These are phyloP conservation scores for Agrocybe praecox DNA, from an alignment of 768 basidiomycete species.

Conservation along the genomic window DNA sequence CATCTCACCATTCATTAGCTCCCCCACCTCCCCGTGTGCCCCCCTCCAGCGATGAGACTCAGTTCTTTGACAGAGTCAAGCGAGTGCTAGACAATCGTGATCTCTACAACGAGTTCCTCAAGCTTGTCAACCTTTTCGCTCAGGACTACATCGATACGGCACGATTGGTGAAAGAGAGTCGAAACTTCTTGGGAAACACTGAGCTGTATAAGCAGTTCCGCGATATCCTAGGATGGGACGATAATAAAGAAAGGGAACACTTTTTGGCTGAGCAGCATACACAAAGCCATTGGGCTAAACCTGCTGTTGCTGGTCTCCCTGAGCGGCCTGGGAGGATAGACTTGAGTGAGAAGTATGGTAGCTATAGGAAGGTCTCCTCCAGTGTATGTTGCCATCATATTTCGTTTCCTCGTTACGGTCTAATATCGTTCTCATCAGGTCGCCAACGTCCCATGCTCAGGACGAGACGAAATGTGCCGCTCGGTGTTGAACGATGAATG, in stretches of 20 bases:
- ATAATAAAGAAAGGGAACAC: constrained; percentile 61
- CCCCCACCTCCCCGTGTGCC: constrained; percentile 28
- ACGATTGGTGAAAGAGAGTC: constrained; percentile 78
- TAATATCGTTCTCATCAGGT: constrained; percentile 53
- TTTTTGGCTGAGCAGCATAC: constrained; percentile 49
- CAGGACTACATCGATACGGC: constrained; percentile 91
- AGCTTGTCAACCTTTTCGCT: constrained; percentile 91
- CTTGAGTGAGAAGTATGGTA: constrained; percentile 75
- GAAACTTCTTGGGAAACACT: constrained; percentile 73
- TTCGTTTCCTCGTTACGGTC: neutral
- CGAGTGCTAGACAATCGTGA: constrained; percentile 71
- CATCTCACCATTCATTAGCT: constrained; percentile 26
- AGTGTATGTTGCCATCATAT: constrained; percentile 51
- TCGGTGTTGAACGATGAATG: constrained; percentile 97
- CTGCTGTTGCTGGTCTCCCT: constrained; percentile 41
- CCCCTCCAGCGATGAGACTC: constrained; percentile 49
- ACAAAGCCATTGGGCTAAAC: constrained; percentile 53
- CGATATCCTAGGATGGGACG: constrained; percentile 88
- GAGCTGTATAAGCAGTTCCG: constrained; percentile 84
- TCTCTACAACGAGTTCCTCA: constrained; percentile 92
- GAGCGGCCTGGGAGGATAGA: constrained; percentile 64
- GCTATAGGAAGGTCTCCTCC: constrained; percentile 84
- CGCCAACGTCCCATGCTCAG: constrained; percentile 85
- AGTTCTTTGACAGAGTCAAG: constrained; percentile 93
- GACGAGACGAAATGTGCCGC: constrained; percentile 96